A percentile compares a stretch with the other conserved stretches of the same genome.
These are phyloP conservation scores for Plicaturopsis crispa DNA, from an alignment of 768 basidiomycete species.

Conservation along the genomic window DNA sequence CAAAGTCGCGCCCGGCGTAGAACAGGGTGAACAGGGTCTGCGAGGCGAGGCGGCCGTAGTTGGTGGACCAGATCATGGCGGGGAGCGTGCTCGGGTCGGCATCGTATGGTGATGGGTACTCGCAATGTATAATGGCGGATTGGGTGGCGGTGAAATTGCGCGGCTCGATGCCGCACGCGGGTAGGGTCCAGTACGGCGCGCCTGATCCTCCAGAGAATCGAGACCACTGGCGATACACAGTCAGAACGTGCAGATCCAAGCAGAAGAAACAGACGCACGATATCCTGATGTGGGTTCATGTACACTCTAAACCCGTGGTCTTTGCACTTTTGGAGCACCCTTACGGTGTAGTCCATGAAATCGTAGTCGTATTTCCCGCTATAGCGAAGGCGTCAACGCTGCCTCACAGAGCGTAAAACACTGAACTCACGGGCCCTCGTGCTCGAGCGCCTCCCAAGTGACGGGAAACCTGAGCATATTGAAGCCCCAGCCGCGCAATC, in stretches of 20 bases:
- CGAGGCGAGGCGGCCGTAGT: conserved; percentile 82
- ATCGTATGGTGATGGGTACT: conserved; percentile 61
- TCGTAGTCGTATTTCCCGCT: conserved; percentile 88
- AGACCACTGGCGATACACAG: conserved; percentile 85
- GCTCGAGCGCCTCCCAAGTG: conserved; percentile 95
- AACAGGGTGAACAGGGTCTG: conserved; percentile 94
- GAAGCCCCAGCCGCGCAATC: conserved; percentile 93
- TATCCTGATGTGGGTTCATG: conserved; percentile 96
- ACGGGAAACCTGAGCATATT: conserved; percentile 76
- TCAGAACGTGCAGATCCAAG: neutral
- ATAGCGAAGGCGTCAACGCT: conserved; percentile 2
- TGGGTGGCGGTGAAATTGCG: conserved; percentile 79
- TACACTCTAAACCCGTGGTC: conserved; percentile 87
- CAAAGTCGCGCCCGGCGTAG: conserved; percentile 84
- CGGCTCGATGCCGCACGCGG: conserved; percentile 87
- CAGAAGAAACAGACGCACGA: conserved; percentile 65
- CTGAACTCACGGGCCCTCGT: conserved; percentile 83
- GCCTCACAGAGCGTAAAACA: neutral
- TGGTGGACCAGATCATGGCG: conserved; percentile 96
- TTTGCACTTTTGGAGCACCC: conserved; percentile 85
- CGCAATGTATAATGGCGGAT: conserved; percentile 80
- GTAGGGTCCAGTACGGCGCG: conserved; percentile 89
- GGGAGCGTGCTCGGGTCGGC: conserved; percentile 74
- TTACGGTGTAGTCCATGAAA: conserved; percentile 88
- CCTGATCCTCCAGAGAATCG: conserved; percentile 93